A percentile compares a stretch with the other conserved stretches of the same genome.
These are phyloP conservation scores for Debaryomyces castellii DNA, from an alignment of 805 yeast species.

Conservation along the genomic window DNA sequence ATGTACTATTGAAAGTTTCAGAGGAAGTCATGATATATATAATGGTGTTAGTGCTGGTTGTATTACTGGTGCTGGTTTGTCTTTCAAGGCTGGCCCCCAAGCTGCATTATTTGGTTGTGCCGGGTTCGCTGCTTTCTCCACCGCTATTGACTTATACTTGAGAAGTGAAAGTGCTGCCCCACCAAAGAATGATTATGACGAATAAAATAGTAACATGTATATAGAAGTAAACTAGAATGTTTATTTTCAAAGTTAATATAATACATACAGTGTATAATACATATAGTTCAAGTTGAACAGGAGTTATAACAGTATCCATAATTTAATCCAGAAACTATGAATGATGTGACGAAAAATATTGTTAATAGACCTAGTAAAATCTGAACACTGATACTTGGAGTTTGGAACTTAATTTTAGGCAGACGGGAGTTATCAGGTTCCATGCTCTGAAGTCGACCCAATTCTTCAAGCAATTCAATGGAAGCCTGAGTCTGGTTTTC, in stretches of 20 bases:
- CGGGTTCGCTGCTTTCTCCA: conserved; percentile 94
- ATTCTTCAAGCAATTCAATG: conserved; percentile 17
- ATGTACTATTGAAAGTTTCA: conserved; percentile 77
- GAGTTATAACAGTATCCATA: conserved; percentile 42
- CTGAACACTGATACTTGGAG: background rate
- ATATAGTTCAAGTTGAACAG: conserved; percentile 27
- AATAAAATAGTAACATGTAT: conserved; percentile 16
- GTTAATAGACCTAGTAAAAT: background rate
- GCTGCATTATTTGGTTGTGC: conserved; percentile 93
- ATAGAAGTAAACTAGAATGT: conserved; percentile 2
- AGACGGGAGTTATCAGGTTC: too few species aligned
- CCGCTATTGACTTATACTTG: conserved; percentile 85
- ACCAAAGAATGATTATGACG: conserved; percentile 84
- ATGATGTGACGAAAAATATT: conserved; percentile 19
- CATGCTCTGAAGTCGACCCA: conserved; percentile 21
- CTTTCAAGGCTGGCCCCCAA: conserved; percentile 89
- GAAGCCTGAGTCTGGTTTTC: background rate
- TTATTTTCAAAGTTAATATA: conserved; percentile 4
- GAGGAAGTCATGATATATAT: conserved; percentile 90
- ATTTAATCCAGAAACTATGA: conserved; percentile 28
- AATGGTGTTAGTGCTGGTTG: conserved; percentile 95
- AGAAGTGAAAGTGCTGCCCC: conserved; percentile 81
- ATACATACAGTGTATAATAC: conserved; percentile 1
- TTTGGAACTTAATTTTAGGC: background rate
- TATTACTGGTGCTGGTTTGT: conserved; percentile 94